Conservation (phyloP, 106 monocot species). For the Apostasia shenzhenica region DNA sequence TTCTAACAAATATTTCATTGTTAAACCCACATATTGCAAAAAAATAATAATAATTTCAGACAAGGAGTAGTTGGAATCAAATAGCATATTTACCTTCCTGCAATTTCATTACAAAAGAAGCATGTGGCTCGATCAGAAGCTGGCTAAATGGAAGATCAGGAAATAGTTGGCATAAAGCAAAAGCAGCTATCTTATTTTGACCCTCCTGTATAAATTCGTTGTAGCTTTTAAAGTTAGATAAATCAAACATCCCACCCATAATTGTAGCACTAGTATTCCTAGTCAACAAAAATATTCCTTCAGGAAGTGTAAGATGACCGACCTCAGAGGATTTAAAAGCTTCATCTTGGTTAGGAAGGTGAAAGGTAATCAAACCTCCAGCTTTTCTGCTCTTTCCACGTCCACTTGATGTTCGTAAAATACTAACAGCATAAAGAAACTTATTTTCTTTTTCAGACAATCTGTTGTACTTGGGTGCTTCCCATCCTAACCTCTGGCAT, state of each 20-base stretch:
- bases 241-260: neutral
- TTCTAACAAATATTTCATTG: too few species aligned
- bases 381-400: conserved; percentile 81
- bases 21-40: too few species aligned
- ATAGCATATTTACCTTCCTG: conserved; percentile 34
- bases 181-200: conserved; percentile 79
- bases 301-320: conserved; percentile 9
- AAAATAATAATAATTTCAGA: too few species aligned
- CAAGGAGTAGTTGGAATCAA: neutral
- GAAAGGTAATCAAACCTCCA: conserved; percentile 80
- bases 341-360: conserved; percentile 55
- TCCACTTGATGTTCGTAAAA: conserved; percentile 70
- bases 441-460: conserved; percentile 53
- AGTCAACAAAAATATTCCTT: neutral
- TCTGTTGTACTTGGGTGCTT: conserved; percentile 87
- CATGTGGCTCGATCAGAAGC: conserved; percentile 66
- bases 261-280: too few species aligned
- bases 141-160: conserved; percentile 62
- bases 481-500: conserved; percentile 92
- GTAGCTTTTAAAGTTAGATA: neutral
- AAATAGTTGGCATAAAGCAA: conserved; percentile 77
- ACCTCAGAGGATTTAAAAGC: conserved; percentile 72
- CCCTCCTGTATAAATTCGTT: conserved; percentile 45
- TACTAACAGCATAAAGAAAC: conserved; percentile 70
- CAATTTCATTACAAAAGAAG: conserved; percentile 61